Conservation (phyloP, 805 yeast genomes). For the Pichia heedii region DNA sequence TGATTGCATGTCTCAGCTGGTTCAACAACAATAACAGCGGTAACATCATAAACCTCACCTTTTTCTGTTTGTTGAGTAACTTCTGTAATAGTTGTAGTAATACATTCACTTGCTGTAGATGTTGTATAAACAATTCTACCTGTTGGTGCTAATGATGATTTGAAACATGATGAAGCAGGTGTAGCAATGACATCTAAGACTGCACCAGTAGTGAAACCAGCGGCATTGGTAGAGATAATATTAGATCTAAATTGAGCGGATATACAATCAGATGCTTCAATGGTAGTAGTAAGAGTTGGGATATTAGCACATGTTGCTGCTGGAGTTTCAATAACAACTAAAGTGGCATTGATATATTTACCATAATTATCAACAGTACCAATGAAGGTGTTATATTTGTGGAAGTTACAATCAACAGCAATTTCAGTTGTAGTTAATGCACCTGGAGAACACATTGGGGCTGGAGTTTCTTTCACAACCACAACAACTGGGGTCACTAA, state of each 20-base stretch:
- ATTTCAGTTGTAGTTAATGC: slow-evolving; percentile 1
- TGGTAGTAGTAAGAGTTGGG: neutral
- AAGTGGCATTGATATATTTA: slow-evolving; percentile 1
- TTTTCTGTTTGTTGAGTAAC: too few relatives aligned
- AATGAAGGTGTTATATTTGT: neutral
- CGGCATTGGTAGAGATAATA: neutral
- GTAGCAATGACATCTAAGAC: neutral
- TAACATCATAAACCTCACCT: neutral
- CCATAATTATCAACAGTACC: slow-evolving; percentile 2
- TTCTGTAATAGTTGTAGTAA: neutral
- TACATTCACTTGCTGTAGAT: neutral
- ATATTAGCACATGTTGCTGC: neutral
- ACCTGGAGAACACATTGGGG: slow-evolving; percentile 1
- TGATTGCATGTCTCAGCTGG: neutral
- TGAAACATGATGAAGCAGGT: neutral
- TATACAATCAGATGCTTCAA: neutral
- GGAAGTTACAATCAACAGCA: neutral
- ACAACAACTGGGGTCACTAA: neutral
- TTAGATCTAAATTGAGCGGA: neutral
- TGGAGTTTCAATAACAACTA: slow-evolving; percentile 4
- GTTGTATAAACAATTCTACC: neutral
- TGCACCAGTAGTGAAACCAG: neutral
- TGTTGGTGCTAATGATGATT: neutral
- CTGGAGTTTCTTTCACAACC: slow-evolving; percentile 3
- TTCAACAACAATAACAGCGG: neutral